Base-by-base conservation (phyloP, 352 stramenopile species). In the Globisporangium uncinulatum region DNA sequence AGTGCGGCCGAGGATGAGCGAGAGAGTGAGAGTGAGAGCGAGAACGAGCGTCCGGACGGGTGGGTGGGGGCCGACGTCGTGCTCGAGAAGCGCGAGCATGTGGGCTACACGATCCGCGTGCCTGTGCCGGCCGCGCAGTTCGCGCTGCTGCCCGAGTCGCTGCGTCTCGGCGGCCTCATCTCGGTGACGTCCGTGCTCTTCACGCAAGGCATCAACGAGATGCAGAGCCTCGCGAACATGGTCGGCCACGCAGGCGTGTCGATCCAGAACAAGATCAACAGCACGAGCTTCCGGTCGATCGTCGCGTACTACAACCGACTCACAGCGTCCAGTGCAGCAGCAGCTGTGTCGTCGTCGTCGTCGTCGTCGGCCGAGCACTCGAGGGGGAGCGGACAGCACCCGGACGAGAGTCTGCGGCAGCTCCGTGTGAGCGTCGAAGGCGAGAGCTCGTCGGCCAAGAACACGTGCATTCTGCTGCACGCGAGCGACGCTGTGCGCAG, bases 131-230 rank as follows among this genome's bases (percentile, higher is more conserved):
- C 59, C 6, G 32, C 59, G 6, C 50, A 68, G 51, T 93, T 92
- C 59, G 54, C 57, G 0, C 24, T 70, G 8, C 62, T 95, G 3
- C 85, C 85, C 0, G 65, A 75, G 9, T 65, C 59, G 17, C 70
- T 95, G 15, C 80, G 63, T 11, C 19, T 66, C 10, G 83, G 83
- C 15, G 53, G 67, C 47, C 59, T 90, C n/a, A 87, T 95, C 55
- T 67, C 57, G 5, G 73, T 93, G 62, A 90, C 78, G 11, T 81
- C 79, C 4, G 85, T 93, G 54, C 59, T 95, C 20, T 95, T 95
- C 58, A 95, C 83, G 0, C 85, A 95, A 66, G 92, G 92, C 21
- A 97, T 98, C 65, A 98, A 98, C 53, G 92, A 97, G 62, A 96
- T 96, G 86, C 89, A 97, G 66, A 96, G 78, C 45, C 73, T 98